Evolutionary conservation across 768 basidiomycete genomes (phyloP).

Genomic region (Exsudoporus frostii): DNA sequence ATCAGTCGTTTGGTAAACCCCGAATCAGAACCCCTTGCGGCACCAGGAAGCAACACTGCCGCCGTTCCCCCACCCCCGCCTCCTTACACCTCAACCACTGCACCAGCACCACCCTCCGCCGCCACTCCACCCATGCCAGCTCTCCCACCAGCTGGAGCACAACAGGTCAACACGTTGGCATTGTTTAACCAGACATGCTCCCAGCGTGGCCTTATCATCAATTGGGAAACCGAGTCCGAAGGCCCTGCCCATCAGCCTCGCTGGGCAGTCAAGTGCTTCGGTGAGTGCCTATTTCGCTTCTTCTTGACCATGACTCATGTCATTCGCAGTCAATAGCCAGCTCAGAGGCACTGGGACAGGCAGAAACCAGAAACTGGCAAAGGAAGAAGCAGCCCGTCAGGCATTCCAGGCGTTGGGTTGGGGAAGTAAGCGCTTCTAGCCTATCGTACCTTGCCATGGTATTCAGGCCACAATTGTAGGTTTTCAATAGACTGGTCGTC

Average conservation of each 20-base stretch:
- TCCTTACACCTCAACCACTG: slow-evolving; percentile 21
- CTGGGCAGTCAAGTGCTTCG: slow-evolving; percentile 53
- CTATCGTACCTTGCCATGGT: neutral
- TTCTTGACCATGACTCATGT: slow-evolving; percentile 1
- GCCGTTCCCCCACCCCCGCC: slow-evolving; percentile 20
- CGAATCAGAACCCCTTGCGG: slow-evolving; percentile 24
- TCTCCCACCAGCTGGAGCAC: slow-evolving; percentile 14
- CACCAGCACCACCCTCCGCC: slow-evolving; percentile 11
- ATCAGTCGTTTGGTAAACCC: slow-evolving; percentile 57
- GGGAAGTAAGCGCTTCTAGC: slow-evolving; percentile 32
- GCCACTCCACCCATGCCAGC: slow-evolving; percentile 25
- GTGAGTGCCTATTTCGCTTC: slow-evolving; percentile 35
- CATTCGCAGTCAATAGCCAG: slow-evolving; percentile 46
- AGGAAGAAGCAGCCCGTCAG: slow-evolving; percentile 62
- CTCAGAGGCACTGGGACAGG: slow-evolving; percentile 49
- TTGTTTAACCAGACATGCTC: slow-evolving; percentile 52
- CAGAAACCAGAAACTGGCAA: slow-evolving; percentile 63
- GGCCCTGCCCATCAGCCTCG: slow-evolving; percentile 55
- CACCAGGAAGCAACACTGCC: slow-evolving; percentile 17
- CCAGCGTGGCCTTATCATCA: slow-evolving; percentile 43
- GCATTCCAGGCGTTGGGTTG: slow-evolving; percentile 55
- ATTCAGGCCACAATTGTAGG: slow-evolving; percentile 7
- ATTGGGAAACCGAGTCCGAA: slow-evolving; percentile 44
- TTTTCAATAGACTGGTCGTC: slow-evolving; percentile 8
- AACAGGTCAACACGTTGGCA: slow-evolving; percentile 40